Evolutionary conservation across 768 basidiomycete genomes (phyloP), one percentile per base, ranked within the genome.

Genomic region (Amanita jacksonii): DNA sequence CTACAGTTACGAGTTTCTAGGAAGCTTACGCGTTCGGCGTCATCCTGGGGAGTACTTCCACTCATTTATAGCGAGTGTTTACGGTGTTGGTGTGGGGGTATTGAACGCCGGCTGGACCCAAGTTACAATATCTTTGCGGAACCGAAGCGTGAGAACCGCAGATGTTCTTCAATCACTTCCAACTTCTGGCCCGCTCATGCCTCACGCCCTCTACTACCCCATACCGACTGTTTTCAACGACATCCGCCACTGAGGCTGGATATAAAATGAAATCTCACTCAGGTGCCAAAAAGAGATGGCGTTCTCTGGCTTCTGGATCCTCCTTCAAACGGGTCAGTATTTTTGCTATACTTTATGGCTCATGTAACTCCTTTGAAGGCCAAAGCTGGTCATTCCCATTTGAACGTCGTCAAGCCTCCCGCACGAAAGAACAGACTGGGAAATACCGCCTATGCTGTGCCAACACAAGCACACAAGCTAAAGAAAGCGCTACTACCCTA

Each of bases 261-360:
- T 85, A 85, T 42, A 88, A 88, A 64, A 64, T 88, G 53, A 88
- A 88, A 61, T 74, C 81, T 1, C 85, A 88, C 57, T 81, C 77
- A 3, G 85, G 85, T 8, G 74, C 85, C 18, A 87, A 87, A 65
- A 88, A 88, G 62, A 68, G 85, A 49, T 88, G 83, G 83, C 67
- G 75, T 46, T 79, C 81, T 3, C 60, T 86, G 35, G 73, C 74
- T n/a, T 78, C 74, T 19, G 74, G 77, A 13, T 67, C 58, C 35
- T 57, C 66, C 12, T 88, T 86, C 68, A 87, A 88, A 69, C 81
- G 85, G 52, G 85, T 87, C 48, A 34, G 79, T 64, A 13, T 27
- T 25, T 32, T 25, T 45, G 16, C 8, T 18, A 36, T 38, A 36
- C 27, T 9, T 16, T 19, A 2, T 27, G 2, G 5, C 7, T 44